Evolutionary conservation across 768 basidiomycete species (phyloP), one percentile per base, ranked within the genome.

Genomic region (Tylopilus subfusipes): DNA sequence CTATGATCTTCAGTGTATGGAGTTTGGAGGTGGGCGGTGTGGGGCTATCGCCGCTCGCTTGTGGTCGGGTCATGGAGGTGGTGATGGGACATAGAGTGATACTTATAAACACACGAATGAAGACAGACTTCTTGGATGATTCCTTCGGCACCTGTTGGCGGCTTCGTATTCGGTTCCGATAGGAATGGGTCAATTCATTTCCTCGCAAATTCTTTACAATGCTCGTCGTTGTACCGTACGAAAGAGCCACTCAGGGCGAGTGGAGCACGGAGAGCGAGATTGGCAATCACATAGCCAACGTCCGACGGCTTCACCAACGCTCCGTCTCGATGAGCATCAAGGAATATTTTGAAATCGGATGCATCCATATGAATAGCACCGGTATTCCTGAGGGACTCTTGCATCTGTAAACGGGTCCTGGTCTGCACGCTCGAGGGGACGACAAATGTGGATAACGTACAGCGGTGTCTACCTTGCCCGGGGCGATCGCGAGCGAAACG

Each of bases 391-490:
- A 92, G 56, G 2, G 57, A 59, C 27, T 66, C 62, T 76, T 91
- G 90, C 91, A 93, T 93, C 89, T 92, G 61, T 30, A 50, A 40
- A 42, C 42, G 44, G 44, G 51, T 33, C 21, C 40, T 50, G 24
- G 42, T 27, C 2, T 27, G 40, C 48, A 34, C 14, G 46, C 25
- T 44, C 21, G 43, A 33, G 34, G 51, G 34, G 44, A 19, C 14
- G 45, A 51, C 25, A 22, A 19, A 38, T 12, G 33, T 18, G 40
- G 34, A 43, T 34, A 18, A 78, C 81, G 60, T 68, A 91, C 93
- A 25, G 71, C 73, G 9, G 93, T 95, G 56, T 95, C 85, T 25
- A 97, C 92, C 71, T 86, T 85, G 14, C 95, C 95, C 1, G 95
- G 95, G 4, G 93, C 82, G 3, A 97, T 61, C 16, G 94, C 88